Percentiles rank a stretch among this genome's conserved stretches.
Evolutionary conservation across 805 yeast species (phyloP).

Genomic region (Candida lessepsii): DNA sequence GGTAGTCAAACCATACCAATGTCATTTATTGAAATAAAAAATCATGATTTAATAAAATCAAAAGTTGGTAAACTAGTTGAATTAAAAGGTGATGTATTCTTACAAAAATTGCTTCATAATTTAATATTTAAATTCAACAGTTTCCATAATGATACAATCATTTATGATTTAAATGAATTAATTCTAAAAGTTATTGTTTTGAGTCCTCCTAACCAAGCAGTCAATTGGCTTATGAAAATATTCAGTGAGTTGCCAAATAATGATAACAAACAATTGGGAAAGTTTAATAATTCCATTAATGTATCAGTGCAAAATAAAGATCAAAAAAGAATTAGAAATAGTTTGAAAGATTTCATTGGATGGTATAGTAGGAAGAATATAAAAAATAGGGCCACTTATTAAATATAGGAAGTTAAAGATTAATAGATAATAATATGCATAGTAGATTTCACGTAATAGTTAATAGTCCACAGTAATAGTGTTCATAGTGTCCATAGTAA

Average conservation of each 20-base stretch:
- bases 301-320: slow-evolving; percentile 66
- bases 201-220: slow-evolving; percentile 42
- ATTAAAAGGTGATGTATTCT: slow-evolving; percentile 56
- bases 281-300: slow-evolving; percentile 56
- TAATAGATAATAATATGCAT: not conserved
- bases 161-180: slow-evolving; percentile 73
- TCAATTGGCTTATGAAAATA: slow-evolving; percentile 62
- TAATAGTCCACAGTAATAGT: too few relatives aligned
- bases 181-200: slow-evolving; percentile 59
- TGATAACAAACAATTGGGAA: slow-evolving; percentile 63
- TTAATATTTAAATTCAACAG: slow-evolving; percentile 67
- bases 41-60: slow-evolving; percentile 51
- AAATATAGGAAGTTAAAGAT: not conserved
- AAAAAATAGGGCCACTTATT: slow-evolving; percentile 23
- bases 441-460: not conserved
- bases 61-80: slow-evolving; percentile 48
- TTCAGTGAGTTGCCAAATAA: slow-evolving; percentile 62
- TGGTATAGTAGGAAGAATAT: slow-evolving; percentile 84
- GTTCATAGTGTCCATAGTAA: too few relatives aligned
- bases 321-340: slow-evolving; percentile 67
- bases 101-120: slow-evolving; percentile 58
- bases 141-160: slow-evolving; percentile 45
- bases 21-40: slow-evolving; percentile 55
- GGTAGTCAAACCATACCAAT: slow-evolving; percentile 80
- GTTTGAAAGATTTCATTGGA: slow-evolving; percentile 72